A percentile compares a stretch with the other conserved stretches of the same genome.
These are phyloP conservation scores for Phytophthora lateralis DNA, from an alignment of 352 stramenopile species.

Conservation along the genomic window DNA sequence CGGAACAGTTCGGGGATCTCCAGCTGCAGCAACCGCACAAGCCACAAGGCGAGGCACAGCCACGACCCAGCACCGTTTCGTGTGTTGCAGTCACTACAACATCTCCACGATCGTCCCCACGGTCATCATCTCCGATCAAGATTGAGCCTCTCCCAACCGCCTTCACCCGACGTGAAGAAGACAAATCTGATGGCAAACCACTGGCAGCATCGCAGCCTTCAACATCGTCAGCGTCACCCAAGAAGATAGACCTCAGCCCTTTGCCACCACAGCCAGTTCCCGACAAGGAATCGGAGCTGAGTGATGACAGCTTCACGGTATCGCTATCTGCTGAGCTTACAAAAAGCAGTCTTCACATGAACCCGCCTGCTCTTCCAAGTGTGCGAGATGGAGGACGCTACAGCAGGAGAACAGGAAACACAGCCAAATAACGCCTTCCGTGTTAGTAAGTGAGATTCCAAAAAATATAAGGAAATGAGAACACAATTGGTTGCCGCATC, in stretches of 20 bases:
- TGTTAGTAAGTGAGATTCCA: not conserved
- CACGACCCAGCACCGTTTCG: slow-evolving; percentile 13
- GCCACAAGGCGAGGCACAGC: slow-evolving; percentile 15
- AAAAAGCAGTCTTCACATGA: slow-evolving; percentile 7
- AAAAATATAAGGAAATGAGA: not conserved
- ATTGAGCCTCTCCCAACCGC: slow-evolving; percentile 37
- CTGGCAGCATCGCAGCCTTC: slow-evolving; percentile 1
- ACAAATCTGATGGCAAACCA: slow-evolving; percentile 36
- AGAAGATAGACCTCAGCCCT: slow-evolving; percentile 26
- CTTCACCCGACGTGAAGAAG: slow-evolving; percentile 17
- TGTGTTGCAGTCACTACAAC: slow-evolving; percentile 3
- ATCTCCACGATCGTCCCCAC: slow-evolving; percentile 21
- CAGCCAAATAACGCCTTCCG: slow-evolving; percentile 15
- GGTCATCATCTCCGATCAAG: slow-evolving; percentile 38
- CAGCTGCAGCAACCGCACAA: slow-evolving; percentile 28
- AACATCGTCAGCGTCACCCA: slow-evolving; percentile 14
- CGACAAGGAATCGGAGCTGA: slow-evolving; percentile 31
- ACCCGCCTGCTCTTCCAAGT: slow-evolving; percentile 42
- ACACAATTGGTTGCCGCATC: not conserved
- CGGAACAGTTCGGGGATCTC: not conserved
- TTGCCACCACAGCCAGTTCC: slow-evolving; percentile 19
- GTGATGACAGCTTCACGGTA: slow-evolving; percentile 18
- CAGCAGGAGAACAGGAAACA: slow-evolving; percentile 39
- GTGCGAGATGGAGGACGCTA: slow-evolving; percentile 63
- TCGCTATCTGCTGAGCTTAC: slow-evolving; percentile 12